These are phyloP conservation scores for Capsicum rhomboideum DNA, from an alignment of 257 asterid genomes.

Conservation along the genomic window DNA sequence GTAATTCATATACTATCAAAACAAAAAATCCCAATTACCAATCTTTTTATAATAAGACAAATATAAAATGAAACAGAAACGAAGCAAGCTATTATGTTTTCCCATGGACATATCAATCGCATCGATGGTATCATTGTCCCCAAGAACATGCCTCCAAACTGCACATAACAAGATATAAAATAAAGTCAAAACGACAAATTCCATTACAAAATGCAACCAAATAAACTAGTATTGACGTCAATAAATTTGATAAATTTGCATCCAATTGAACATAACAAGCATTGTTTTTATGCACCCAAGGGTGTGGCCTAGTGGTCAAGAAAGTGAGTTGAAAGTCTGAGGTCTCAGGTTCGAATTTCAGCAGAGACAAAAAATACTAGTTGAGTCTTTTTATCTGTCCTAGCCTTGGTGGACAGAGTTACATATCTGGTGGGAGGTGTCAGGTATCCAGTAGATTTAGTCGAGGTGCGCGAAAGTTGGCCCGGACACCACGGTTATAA, in stretches of 20 bases:
- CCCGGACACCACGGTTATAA: too few relatives aligned
- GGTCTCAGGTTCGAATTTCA: too few relatives aligned
- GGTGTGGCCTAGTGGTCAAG: too few relatives aligned
- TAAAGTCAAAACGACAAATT: not conserved
- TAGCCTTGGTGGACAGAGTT: too few relatives aligned
- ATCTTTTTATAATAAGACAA: not conserved
- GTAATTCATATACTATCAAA: not conserved
- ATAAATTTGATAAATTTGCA: not conserved
- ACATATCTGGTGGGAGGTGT: too few relatives aligned
- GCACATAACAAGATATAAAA: not conserved
- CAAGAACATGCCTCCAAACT: constrained; percentile 95
- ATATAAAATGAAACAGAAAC: not conserved
- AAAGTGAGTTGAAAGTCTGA: too few relatives aligned
- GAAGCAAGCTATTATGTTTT: constrained; percentile 43
- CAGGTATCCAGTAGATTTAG: too few relatives aligned
- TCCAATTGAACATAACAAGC: not conserved
- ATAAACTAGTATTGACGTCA: not conserved
- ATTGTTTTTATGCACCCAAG: not conserved
- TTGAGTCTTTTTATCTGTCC: too few relatives aligned
- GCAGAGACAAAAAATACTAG: too few relatives aligned
- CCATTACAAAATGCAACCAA: not conserved
- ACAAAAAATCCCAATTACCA: not conserved
- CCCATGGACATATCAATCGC: constrained; percentile 72
- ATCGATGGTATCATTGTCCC: constrained; percentile 62
- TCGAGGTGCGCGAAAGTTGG: too few relatives aligned